Percentiles rank a stretch among this genome's conserved stretches.
These are phyloP conservation scores for Cladophialophora yegresii DNA, from an alignment of 2,329 filamentous ascomycete genomes.

Conservation along the genomic window DNA sequence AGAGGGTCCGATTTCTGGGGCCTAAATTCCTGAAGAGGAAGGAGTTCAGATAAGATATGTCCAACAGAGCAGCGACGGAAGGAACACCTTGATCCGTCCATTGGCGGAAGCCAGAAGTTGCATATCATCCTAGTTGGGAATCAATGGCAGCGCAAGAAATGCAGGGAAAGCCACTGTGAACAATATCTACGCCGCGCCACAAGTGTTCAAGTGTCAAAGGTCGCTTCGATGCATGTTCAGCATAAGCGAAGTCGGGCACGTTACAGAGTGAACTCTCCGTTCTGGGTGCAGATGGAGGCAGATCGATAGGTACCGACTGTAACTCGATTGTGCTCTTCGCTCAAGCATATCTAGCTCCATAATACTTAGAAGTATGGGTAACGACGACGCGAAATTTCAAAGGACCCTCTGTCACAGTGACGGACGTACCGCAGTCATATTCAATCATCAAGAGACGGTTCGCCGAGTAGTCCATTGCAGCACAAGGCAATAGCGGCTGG, in stretches of 20 bases:
- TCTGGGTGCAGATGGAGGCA: neutral
- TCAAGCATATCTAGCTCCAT: neutral
- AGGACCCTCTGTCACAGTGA: neutral
- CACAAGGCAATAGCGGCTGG: neutral
- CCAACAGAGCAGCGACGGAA: neutral
- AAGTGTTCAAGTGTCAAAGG: neutral
- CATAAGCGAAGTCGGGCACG: slow-evolving; percentile 2
- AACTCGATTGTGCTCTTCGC: neutral
- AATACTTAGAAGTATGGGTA: neutral
- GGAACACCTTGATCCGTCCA: neutral
- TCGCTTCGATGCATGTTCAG: slow-evolving; percentile 11
- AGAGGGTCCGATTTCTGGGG: neutral
- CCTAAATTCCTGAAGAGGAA: neutral
- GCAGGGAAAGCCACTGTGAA: neutral
- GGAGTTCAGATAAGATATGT: neutral
- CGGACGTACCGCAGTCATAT: neutral
- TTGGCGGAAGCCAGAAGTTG: neutral
- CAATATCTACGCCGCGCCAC: neutral
- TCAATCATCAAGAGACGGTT: neutral
- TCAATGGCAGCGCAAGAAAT: neutral
- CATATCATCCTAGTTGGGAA: neutral
- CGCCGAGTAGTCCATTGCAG: neutral
- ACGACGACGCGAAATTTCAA: neutral
- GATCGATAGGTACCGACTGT: neutral
- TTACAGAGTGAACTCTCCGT: slow-evolving; percentile 10